A percentile compares a stretch with the other conserved stretches of the same genome.
Conservation (phyloP, 2,329 filamentous ascomycete species). For the Coniochaeta sp. region DNA sequence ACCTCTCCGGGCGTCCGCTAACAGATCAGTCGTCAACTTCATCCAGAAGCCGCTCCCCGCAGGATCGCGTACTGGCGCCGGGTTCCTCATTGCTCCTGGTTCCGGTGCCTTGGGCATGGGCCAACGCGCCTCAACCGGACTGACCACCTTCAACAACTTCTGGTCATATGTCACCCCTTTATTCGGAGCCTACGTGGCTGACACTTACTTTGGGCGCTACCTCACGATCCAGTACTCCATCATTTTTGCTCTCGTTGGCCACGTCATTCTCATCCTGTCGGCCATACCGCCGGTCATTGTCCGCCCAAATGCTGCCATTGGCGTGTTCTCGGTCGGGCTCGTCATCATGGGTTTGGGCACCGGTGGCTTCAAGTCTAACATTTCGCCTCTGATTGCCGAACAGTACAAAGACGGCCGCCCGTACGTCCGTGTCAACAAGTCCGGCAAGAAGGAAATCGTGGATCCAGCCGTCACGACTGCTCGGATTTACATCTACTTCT, state of each 20-base stretch:
- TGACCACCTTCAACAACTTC: conserved; percentile 39
- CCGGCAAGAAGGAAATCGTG: conserved; percentile 57
- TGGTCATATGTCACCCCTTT: conserved; percentile 56
- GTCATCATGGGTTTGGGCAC: conserved; percentile 52
- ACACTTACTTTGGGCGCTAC: conserved; percentile 61
- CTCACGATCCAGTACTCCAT: conserved; percentile 59
- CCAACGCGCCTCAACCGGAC: conserved; percentile 19
- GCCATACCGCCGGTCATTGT: conserved; percentile 57
- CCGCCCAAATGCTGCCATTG: conserved; percentile 46
- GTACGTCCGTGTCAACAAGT: conserved; percentile 41
- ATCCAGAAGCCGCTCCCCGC: conserved; percentile 50
- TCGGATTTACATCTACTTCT: conserved; percentile 64
- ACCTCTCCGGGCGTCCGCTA: background rate
- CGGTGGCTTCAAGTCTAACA: conserved; percentile 70
- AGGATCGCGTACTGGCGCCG: conserved; percentile 48
- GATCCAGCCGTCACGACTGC: conserved; percentile 57
- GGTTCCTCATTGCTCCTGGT: conserved; percentile 23
- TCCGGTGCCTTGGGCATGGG: conserved; percentile 48
- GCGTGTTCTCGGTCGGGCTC: conserved; percentile 56
- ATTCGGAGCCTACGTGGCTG: conserved; percentile 41
- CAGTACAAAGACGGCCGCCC: conserved; percentile 52
- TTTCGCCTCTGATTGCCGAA: conserved; percentile 60
- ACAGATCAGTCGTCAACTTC: conserved; percentile 48
- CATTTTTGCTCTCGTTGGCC: conserved; percentile 55
- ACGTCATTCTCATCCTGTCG: conserved; percentile 58